These are phyloP conservation scores for Haberlea rhodopensis DNA, from an alignment of 257 asterid species.

Conservation along the genomic window DNA sequence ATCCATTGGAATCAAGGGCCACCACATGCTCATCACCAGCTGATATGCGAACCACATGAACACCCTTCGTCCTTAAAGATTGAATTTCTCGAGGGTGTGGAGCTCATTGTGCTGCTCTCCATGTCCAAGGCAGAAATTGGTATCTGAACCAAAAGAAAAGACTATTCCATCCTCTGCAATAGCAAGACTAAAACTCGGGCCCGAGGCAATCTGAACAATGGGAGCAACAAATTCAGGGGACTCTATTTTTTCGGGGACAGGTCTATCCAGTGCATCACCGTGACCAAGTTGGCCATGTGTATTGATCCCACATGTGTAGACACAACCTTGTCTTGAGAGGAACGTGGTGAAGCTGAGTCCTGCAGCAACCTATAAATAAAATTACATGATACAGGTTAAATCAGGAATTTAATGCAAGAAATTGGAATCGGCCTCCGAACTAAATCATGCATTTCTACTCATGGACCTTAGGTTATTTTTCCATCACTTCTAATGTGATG, in stretches of 20 bases:
- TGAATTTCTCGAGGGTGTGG: slow-evolving; percentile 59
- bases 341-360: slow-evolving; percentile 83
- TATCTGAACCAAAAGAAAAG: slow-evolving; percentile 74
- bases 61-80: slow-evolving; percentile 58
- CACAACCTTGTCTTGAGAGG: slow-evolving; percentile 67
- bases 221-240: slow-evolving; percentile 34
- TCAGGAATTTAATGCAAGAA: not conserved
- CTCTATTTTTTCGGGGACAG: slow-evolving; percentile 61
- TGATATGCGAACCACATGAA: slow-evolving; percentile 60
- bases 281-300: slow-evolving; percentile 84
- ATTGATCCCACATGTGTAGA: slow-evolving; percentile 76
- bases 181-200: slow-evolving; percentile 70
- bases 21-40: slow-evolving; percentile 90
- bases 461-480: too few relatives aligned
- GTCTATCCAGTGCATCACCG: slow-evolving; percentile 62
- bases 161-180: slow-evolving; percentile 64
- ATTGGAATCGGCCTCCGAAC: too few relatives aligned
- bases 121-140: slow-evolving; percentile 83
- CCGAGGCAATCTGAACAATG: slow-evolving; percentile 61
- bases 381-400: not conserved
- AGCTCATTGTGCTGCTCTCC: slow-evolving; percentile 81
- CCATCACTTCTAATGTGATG: too few relatives aligned
- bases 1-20: slow-evolving; percentile 80
- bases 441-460: too few relatives aligned
- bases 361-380: slow-evolving; percentile 65